Evolutionary conservation across 345 rosid genomes (phyloP), one percentile per base, ranked within the genome.

Genomic region (Salix udensis): DNA sequence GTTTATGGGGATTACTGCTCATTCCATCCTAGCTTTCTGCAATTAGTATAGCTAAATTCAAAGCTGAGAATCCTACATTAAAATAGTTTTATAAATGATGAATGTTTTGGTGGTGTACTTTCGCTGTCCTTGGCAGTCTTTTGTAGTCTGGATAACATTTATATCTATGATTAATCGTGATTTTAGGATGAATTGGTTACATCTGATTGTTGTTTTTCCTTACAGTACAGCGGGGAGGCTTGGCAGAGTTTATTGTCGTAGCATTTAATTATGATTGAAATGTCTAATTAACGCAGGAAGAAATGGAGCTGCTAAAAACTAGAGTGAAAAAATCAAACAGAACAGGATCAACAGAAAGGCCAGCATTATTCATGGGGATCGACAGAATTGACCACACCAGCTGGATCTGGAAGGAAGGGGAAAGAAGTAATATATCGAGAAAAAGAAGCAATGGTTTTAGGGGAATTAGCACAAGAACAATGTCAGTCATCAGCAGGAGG

Each of bases 231-330:
- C 64, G 15, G 15, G 64, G 64, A 23, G 28, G 64, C 64, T n/a
- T 58, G 64, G 13, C 12, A 19, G 52, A 14, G 67, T 66, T 16
- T 19, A 9, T 28, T 6, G 7, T 13, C 44, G 21, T 16, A 55
- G 36, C 37, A 23, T 61, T 40, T 31, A 6, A 16, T 70, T 10
- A 55, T 68, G 39, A 30, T 68, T 65, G 61, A 71, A 71, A 55
- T 40, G 53, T 4, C 18, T 53, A 48, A n/a, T 55, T 24, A 76
- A 77, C 78, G 85, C 86, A 90, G 97, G 91, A 85, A 70, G 88
- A 79, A 71, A 86, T 82, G 82, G 85, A 76, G 76, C 85, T 81
- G 74, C 82, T 85, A 24, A 81, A 83, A 80, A 75, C 79, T 68
- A 77, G 72, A 61, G 64, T 72, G 65, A 84, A 77, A 72, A 89